Percentiles rank a stretch among this genome's conserved stretches.
Evolutionary conservation across 495 filamentous ascomycete species (phyloP).

Genomic region (Annulohypoxylon bovei): DNA sequence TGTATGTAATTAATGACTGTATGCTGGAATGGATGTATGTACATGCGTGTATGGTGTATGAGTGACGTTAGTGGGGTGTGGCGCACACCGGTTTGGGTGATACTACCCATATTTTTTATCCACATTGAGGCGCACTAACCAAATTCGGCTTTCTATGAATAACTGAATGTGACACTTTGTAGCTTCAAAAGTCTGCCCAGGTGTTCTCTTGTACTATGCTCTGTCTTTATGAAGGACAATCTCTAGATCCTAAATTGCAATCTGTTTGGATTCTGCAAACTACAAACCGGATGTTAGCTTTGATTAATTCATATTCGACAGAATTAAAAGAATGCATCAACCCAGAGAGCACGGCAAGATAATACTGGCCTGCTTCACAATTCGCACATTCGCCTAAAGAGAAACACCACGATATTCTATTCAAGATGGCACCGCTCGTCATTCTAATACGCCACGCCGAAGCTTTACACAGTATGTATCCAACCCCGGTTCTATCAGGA

Average conservation of each 20-base stretch:
- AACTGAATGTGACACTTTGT: constrained; percentile 31
- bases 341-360: constrained; percentile 13
- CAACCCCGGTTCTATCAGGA: not conserved
- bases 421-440: constrained; percentile 55
- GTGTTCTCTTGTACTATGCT: constrained; percentile 6
- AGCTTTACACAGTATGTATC: constrained; percentile 56
- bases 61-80: constrained; percentile 14
- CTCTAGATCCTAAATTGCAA: constrained; percentile 12
- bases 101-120: too few species aligned
- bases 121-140: constrained; percentile 18
- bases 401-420: not conserved
- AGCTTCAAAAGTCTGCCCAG: constrained; percentile 35
- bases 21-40: not conserved
- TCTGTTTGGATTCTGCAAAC: not conserved
- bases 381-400: constrained; percentile 9
- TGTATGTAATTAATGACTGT: too few species aligned
- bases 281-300: not conserved
- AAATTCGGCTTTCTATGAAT: constrained; percentile 34
- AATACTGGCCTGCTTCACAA: constrained; percentile 10
- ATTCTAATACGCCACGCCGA: constrained; percentile 62
- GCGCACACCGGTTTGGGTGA: not conserved
- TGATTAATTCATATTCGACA: not conserved
- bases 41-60: not conserved
- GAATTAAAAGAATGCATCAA: constrained; percentile 28
- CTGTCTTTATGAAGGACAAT: not conserved